Base-by-base conservation (phyloP, 192 early-diverging fungal species). In the Ambispora gerdemannii region DNA sequence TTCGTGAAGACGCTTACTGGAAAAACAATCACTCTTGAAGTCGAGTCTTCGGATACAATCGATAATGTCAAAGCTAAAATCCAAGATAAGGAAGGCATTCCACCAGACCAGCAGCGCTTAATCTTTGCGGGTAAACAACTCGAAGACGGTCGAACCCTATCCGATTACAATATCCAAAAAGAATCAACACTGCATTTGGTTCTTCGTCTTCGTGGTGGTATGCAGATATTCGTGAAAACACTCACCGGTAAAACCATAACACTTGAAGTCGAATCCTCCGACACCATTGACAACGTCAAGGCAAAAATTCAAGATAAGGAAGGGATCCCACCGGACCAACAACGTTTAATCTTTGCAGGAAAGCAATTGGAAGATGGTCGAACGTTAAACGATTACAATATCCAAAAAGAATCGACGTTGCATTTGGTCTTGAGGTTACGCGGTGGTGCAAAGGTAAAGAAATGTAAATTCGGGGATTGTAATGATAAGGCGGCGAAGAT, bases 191-290 rank as follows among this genome's bases (percentile, higher is more conserved):
- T n/a, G n/a, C n/a, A n/a, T n/a, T n/a, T n/a, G n/a, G n/a, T n/a
- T n/a, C n/a, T n/a, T n/a, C n/a, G n/a, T n/a, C n/a, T n/a, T n/a
- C n/a, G n/a, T n/a, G n/a, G n/a, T n/a, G n/a, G n/a, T n/a, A n/a
- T n/a, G n/a, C n/a, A 87, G 58, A 88, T 89, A 56, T 88, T 90
- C 59, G 89, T 90, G 59, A 90, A 94, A 86, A 91, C 92, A 35
- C 82, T 97, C 8, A 97, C 95, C 33, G 95, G 95, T 74, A 97
- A 95, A 88, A 97, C 95, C 77, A 95, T 97, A 81, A 97, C 95
- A 72, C 81, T 97, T 28, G 95, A 92, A 76, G 89, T 91, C 24
- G 90, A n/a, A n/a, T n/a, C n/a, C n/a, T n/a, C n/a, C n/a, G n/a
- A n/a, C n/a, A n/a, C n/a, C n/a, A n/a, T n/a, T 68, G 91, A 93